Evolutionary conservation across 805 yeast genomes (phyloP).

Genomic region (Candida verbasci): DNA sequence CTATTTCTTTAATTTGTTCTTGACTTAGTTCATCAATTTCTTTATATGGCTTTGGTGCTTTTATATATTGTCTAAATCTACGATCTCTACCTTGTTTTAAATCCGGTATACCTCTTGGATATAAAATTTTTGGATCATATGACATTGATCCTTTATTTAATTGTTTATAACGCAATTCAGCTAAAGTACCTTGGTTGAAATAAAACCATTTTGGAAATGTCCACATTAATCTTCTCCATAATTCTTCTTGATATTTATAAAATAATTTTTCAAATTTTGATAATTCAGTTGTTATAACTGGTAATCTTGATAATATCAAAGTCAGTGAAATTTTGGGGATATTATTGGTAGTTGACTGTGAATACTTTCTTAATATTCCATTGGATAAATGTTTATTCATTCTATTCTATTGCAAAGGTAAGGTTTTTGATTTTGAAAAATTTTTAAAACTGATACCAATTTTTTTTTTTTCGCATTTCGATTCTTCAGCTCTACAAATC

Average conservation of each 20-base stretch:
- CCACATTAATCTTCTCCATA: constrained; percentile 93
- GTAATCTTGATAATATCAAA: constrained; percentile 71
- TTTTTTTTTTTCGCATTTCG: background rate
- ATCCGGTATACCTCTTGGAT: constrained; percentile 81
- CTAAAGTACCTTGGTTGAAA: constrained; percentile 82
- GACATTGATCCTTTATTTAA: constrained; percentile 74
- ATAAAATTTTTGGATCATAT: constrained; percentile 71
- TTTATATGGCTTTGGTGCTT: constrained; percentile 64
- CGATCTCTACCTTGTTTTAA: constrained; percentile 86
- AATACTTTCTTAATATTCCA: constrained; percentile 12
- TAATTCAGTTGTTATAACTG: constrained; percentile 77
- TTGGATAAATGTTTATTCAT: constrained; percentile 1
- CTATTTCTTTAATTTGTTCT: constrained; percentile 27
- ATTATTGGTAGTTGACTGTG: constrained; percentile 8
- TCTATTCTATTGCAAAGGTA: background rate
- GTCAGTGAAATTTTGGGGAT: constrained; percentile 38
- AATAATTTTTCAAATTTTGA: constrained; percentile 69
- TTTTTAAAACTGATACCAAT: background rate
- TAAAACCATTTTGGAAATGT: constrained; percentile 93
- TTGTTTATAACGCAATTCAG: constrained; percentile 74
- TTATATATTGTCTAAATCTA: constrained; percentile 70
- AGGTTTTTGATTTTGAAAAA: too few relatives aligned
- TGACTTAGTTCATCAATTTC: constrained; percentile 16
- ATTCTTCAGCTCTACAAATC: too few relatives aligned
- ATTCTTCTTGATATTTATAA: constrained; percentile 77